Evolutionary conservation across 2,329 filamentous ascomycete genomes (phyloP), one percentile per base, ranked within the genome.

Genomic region (Thyridium curvatum): DNA sequence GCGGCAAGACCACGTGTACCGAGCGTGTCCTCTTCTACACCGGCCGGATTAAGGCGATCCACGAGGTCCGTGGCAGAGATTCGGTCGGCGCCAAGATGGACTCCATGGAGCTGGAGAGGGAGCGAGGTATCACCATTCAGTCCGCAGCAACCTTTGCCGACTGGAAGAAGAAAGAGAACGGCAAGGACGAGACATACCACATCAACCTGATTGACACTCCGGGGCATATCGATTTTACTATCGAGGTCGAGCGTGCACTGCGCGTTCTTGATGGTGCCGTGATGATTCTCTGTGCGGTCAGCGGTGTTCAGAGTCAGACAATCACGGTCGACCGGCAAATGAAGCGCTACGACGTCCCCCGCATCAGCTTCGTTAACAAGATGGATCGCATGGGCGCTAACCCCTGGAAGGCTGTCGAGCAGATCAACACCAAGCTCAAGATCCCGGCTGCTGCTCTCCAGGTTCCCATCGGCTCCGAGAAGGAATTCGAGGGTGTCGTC

Each of bases 361-460:
- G 93, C 52, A 82, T 98, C 61, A 94, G 86, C 39, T 98, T 98
- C 57, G 81, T 98, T 60, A 98, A 98, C 72, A 98, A 98, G 75
- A 97, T 98, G 91, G 93, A 98, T 59, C 84, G 93, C 49, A 96
- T 96, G 85, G 93, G 93, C 43, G 87, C 93, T 48, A 97, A 98
- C 60, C 93, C 93, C 8, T 98, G 90, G 80, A 96, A 94, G 67
- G 90, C 89, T 8, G 82, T 98, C 41, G 91, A 98, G 31, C 90
- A 96, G 67, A 97, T 98, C 72, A 96, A 95, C 69, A 78, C 82
- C 54, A 98, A 98, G 68, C 78, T 98, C 46, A 90, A 90, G 67
- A 84, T 97, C 38, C 82, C 86, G 26, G 93, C 93, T 28, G 93
- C 93, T 12, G 93, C 93, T 14, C 76, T 98, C 32, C 93, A 98